A percentile compares a stretch with the other conserved stretches of the same genome.
phyloP scores from a whole-genome alignment of 129 eudicot species.

The Tagetes erecta region DNA sequence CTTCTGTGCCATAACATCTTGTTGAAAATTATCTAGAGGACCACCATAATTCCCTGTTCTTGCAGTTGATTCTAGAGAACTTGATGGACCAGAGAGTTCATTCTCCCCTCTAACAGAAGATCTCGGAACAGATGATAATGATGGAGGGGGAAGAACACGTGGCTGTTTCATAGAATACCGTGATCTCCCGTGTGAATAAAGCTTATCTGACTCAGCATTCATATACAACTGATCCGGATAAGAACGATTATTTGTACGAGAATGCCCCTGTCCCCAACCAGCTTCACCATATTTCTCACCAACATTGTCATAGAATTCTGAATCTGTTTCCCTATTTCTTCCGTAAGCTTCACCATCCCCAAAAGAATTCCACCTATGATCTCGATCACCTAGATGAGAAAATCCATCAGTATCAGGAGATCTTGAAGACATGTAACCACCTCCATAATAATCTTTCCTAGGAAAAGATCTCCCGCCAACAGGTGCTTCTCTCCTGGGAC shows the following conservation, averaged over 20 bases:
- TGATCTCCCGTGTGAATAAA: constrained; percentile 74
- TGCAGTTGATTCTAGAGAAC: constrained; percentile 52
- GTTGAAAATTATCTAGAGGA: constrained; percentile 39
- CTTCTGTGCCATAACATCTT: constrained; percentile 37
- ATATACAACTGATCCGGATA: constrained; percentile 60
- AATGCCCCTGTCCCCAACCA: constrained; percentile 62
- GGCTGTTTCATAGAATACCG: constrained; percentile 80
- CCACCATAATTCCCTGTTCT: constrained; percentile 43
- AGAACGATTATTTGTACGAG: constrained; percentile 42
- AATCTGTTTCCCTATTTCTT: constrained; percentile 49
- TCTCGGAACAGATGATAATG: constrained; percentile 52
- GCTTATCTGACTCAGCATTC: constrained; percentile 56
- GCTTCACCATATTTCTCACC: constrained; percentile 61
- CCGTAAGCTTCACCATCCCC: constrained; percentile 56
- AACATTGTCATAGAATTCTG: constrained; percentile 53
- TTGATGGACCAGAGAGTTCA: constrained; percentile 57
- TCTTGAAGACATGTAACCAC: constrained; percentile 63
- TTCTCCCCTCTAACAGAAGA: constrained; percentile 54
- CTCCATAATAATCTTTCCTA: constrained; percentile 57
- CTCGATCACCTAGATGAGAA: constrained; percentile 49
- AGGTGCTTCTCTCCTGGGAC: constrained; percentile 60
- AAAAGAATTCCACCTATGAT: constrained; percentile 62
- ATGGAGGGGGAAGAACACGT: constrained; percentile 90
- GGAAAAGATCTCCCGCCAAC: constrained; percentile 53
- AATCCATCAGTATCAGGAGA: constrained; percentile 54